Conservation (phyloP, 176 grass and related monocot genomes). For the Dendrocalamus sinicus region DNA sequence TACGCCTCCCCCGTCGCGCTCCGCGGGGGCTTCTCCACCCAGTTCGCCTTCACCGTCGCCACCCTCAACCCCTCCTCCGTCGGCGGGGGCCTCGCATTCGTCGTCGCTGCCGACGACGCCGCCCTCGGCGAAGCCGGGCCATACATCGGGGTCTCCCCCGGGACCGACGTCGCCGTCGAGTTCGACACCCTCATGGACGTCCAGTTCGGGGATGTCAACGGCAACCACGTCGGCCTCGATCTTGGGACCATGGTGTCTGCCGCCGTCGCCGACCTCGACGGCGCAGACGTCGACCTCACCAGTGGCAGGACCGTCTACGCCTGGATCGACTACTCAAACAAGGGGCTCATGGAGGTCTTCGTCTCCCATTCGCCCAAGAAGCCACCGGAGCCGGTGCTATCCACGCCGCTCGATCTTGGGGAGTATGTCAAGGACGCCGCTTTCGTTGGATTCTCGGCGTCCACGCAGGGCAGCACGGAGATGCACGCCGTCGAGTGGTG, state of each 20-base stretch:
- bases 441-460: slow-evolving; percentile 76
- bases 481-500: slow-evolving; percentile 93
- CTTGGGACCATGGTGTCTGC: slow-evolving; percentile 75
- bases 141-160: slow-evolving; percentile 53
- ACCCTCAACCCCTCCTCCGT: slow-evolving; percentile 73
- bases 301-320: slow-evolving; percentile 68
- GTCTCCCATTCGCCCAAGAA: slow-evolving; percentile 65
- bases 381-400: slow-evolving; percentile 55
- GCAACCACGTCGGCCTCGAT: slow-evolving; percentile 83
- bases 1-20: slow-evolving; percentile 60
- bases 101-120: slow-evolving; percentile 54
- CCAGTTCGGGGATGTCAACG: slow-evolving; percentile 77
- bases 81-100: slow-evolving; percentile 84
- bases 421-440: slow-evolving; percentile 49
- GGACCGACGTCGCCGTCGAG: slow-evolving; percentile 68
- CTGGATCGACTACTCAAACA: slow-evolving; percentile 71
- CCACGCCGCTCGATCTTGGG: slow-evolving; percentile 55
- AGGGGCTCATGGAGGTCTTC: slow-evolving; percentile 56
- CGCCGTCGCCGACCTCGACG: slow-evolving; percentile 60
- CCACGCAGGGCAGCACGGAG: slow-evolving; percentile 97
- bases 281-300: slow-evolving; percentile 54
- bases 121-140: slow-evolving; percentile 65
- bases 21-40: slow-evolving; percentile 70
- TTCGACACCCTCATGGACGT: slow-evolving; percentile 88
- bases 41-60: slow-evolving; percentile 80